Base-by-base conservation (phyloP, 192 early-diverging fungal species). In the Gaertneriomyces semiglobifer region DNA sequence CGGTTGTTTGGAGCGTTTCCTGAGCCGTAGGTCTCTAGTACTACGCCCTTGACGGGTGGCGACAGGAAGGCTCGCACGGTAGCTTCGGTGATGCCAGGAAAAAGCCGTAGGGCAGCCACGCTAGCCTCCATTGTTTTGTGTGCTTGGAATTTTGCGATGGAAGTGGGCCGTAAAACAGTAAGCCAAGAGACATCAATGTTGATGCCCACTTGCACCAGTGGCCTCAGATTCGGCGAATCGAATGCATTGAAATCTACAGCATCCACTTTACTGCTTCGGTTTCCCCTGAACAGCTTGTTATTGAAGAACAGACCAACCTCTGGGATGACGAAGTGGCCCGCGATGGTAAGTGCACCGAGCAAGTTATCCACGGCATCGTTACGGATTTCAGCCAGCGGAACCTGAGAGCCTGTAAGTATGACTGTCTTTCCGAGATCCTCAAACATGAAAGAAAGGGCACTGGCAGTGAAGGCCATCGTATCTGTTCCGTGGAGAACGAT, bases 291-390 rank as follows among this genome's bases (percentile, higher is more conserved):
- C 44, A 96, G 80, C 75, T 91, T 94, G 80, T 98, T 90, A 69
- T 88, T 85, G 76, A 98, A 99, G 77, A 93, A 98, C 4, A 98
- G 81, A 16, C 82, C 79, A 5, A 98, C 96, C 72, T 99, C 94
- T 3, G 95, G 93, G 68, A 98, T 96, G 38, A 94, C 90, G 87
- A 93, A 98, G 65, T 97, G 95, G 0, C 97, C 93, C 10, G 97
- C 97, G 65, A 99, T 96, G 2, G 93, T 99, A 33, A 99, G 79
- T 4, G 95, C 94, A 1, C 94, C 93, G 3, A 99, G 74, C 18
- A 99, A 81, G 74, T 99, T 99, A 58, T 99, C 97, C 9, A 96
- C 88, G 0, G 93, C 97, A 74, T 99, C 97, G 77, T 95, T 99
- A 51, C 97, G 86, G 40, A 99, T 89, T 74, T 99, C 97, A 14